Percentiles rank a stretch among this genome's conserved stretches.
Conservation (phyloP, 768 basidiomycete species). For the Dacryopinax spathularia region DNA sequence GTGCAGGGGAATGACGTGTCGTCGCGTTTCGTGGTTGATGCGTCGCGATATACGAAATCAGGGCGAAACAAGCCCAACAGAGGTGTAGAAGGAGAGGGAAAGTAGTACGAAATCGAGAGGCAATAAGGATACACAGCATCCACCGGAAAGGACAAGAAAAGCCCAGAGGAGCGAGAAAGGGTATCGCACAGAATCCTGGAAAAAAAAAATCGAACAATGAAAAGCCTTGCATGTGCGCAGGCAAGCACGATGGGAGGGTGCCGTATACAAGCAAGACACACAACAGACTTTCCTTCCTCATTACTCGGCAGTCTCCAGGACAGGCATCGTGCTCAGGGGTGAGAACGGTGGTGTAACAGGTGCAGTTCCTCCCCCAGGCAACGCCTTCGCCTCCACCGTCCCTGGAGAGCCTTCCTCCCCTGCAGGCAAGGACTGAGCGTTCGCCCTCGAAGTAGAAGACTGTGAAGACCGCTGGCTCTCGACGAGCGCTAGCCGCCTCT, state of each 20-base stretch:
- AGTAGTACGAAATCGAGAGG: not conserved
- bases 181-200: not conserved
- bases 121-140: not conserved
- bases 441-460: not conserved
- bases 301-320: not conserved
- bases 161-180: not conserved
- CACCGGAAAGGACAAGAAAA: not conserved
- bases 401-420: not conserved
- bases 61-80: not conserved
- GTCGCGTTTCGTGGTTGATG: no score
- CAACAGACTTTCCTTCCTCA: not conserved
- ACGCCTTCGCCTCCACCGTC: not conserved
- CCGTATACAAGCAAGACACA: no score
- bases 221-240: no score
- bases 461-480: not conserved
- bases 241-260: no score
- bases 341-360: not conserved
- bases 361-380: not conserved
- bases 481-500: slow-evolving; percentile 30
- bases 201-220: no score
- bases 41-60: not conserved
- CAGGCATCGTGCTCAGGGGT: not conserved
- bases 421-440: not conserved
- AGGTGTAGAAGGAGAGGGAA: not conserved
- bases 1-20: no score